phyloP scores from a whole-genome alignment of 2,329 filamentous ascomycete species.

The Ceratocystis smalleyi region DNA sequence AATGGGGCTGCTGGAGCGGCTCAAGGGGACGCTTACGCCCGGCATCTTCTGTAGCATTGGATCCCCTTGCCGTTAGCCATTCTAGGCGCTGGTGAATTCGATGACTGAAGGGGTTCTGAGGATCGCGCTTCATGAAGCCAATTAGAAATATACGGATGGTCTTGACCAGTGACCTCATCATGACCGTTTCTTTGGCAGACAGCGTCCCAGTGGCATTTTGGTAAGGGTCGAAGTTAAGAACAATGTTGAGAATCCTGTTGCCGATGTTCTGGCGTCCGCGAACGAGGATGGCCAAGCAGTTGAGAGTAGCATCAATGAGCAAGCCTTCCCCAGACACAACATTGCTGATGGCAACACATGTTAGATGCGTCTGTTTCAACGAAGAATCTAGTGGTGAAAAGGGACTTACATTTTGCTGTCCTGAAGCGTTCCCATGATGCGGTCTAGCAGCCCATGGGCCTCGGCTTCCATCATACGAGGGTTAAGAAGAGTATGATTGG shows the following conservation, averaged over 20 bases:
- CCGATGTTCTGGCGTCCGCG: slow-evolving; percentile 66
- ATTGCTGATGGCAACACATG: slow-evolving; percentile 17
- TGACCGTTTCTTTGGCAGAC: slow-evolving; percentile 63
- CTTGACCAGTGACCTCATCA: slow-evolving; percentile 87
- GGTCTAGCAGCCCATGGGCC: slow-evolving; percentile 75
- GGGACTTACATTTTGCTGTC: slow-evolving; percentile 37
- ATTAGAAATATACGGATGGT: slow-evolving; percentile 72
- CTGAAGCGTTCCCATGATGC: slow-evolving; percentile 70
- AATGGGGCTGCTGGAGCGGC: slow-evolving; percentile 52
- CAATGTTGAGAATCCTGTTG: slow-evolving; percentile 68
- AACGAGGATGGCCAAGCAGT: slow-evolving; percentile 69
- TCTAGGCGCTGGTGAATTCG: slow-evolving; percentile 83
- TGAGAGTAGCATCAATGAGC: slow-evolving; percentile 79
- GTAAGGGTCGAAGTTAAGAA: slow-evolving; percentile 84
- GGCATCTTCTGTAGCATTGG: slow-evolving; percentile 65
- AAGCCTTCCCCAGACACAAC: slow-evolving; percentile 54
- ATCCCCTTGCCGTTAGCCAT: slow-evolving; percentile 59
- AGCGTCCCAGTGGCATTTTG: slow-evolving; percentile 57
- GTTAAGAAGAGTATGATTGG: slow-evolving; percentile 66
- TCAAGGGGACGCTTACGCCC: slow-evolving; percentile 62
- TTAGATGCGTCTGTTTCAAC: slow-evolving; percentile 1
- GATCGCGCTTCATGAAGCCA: slow-evolving; percentile 71
- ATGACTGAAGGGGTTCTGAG: slow-evolving; percentile 55
- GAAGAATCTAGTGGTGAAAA: too few species aligned
- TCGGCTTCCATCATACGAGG: slow-evolving; percentile 78